Evolutionary conservation across 768 basidiomycete genomes (phyloP), one percentile per base, ranked within the genome.

Genomic region (Hygrocybe coccinea): DNA sequence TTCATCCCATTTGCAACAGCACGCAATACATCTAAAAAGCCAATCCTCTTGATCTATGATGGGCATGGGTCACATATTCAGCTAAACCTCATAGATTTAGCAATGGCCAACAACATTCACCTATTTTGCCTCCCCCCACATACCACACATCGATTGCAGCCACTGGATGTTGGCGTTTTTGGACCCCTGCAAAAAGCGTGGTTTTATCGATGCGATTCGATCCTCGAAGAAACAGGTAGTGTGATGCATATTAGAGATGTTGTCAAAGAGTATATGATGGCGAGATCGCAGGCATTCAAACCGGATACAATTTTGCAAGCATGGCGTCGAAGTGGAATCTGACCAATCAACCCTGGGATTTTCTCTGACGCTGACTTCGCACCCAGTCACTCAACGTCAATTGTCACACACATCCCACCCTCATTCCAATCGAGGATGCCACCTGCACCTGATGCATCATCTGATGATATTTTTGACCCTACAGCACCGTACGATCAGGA

Each of bases 41-140:
- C 43, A 12, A 72, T 76, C 34, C 60, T 75, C 3, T 61, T 76
- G 4, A 73, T 75, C 22, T 60, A 75, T 8, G 73, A 76, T 62
- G 72, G 74, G 2, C 75, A 76, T 59, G 70, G 69, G 25, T 69
- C 68, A 1, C 73, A 75, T 2, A 54, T 59, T 14, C 21, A 60
- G 3, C 53, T 70, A 41, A 44, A 59, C 6, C 72, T 74, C 46
- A 62, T 71, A 29, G 19, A 56, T 5, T 60, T 59, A 48, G 62
- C 63, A 9, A 43, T 57, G 33, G 35, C 59, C 10, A 49, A 66
- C 52, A 50, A 59, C 1, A 74, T 74, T 41, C 59, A 68, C n/a
- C 53, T 74, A 11, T 33, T 75, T 12, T 73, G 71, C 52, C 65
- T 73, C 17, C 71, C 72, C 3, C 59, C 71, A 7, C 73, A 75